Conservation (phyloP, 2,329 filamentous ascomycete species). For the Fusarium sp. region DNA sequence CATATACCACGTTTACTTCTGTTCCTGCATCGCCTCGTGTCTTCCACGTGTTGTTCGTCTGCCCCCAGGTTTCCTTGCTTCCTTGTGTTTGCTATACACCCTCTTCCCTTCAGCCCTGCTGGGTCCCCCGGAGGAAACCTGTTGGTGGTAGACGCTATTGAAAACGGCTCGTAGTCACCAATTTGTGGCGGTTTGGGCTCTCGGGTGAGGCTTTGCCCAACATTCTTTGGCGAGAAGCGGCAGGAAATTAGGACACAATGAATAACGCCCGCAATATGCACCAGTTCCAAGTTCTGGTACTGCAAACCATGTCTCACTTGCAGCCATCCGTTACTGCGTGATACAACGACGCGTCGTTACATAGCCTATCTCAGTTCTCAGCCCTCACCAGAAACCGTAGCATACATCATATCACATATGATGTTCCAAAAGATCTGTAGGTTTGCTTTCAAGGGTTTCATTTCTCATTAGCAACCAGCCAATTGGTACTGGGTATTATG, state of each 20-base stretch:
- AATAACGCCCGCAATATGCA: background rate
- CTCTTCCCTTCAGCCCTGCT: constrained; percentile 7
- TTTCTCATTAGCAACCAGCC: constrained; percentile 48
- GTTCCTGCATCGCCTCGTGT: constrained; percentile 32
- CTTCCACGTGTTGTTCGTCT: constrained; percentile 40
- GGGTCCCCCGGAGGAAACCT: background rate
- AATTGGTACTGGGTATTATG: constrained; percentile 44
- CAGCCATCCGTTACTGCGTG: constrained; percentile 13
- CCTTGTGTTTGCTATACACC: constrained; percentile 4
- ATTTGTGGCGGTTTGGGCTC: constrained; percentile 8
- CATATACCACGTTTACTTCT: constrained; percentile 29
- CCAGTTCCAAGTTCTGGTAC: background rate
- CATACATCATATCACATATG: constrained; percentile 13
- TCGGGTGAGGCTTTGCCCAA: constrained; percentile 11
- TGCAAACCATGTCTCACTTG: background rate
- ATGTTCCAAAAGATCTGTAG: constrained; percentile 6
- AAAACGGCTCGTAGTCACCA: background rate
- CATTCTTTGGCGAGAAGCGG: background rate
- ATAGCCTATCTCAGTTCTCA: background rate
- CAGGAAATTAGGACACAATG: background rate
- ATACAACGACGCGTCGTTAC: constrained; percentile 9
- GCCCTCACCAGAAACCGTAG: background rate
- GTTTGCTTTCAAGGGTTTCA: constrained; percentile 41
- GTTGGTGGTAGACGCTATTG: constrained; percentile 10
- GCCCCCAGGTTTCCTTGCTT: constrained; percentile 4